Conservation (phyloP, 1,284 basidiomycete species). For the Papiliotrema laurentii region DNA sequence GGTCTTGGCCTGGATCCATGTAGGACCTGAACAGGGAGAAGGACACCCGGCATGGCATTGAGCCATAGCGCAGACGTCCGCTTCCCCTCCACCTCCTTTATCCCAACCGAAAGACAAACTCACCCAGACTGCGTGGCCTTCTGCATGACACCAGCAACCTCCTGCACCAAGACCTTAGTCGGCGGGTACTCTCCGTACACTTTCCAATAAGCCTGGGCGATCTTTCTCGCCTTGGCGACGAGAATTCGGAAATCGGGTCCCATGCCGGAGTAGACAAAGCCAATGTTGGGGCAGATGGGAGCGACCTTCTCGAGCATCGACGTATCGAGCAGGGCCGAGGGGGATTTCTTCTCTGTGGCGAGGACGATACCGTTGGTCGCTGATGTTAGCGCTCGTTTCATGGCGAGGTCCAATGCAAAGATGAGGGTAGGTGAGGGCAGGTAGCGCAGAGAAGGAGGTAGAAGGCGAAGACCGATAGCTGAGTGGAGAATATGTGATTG, state of each 20-base stretch:
- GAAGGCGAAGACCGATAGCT: not conserved
- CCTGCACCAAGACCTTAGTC: conserved; percentile 91
- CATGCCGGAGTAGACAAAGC: conserved; percentile 99
- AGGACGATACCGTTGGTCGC: conserved; percentile 98
- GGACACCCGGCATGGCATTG: too few relatives aligned
- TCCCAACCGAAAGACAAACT: conserved; percentile 37
- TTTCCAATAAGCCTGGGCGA: conserved; percentile 99
- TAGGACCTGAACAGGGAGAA: too few relatives aligned
- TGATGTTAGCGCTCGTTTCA: conserved; percentile 40
- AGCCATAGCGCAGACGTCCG: too few relatives aligned
- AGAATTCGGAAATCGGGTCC: conserved; percentile 96
- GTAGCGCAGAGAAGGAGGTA: not conserved
- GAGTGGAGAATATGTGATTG: not conserved
- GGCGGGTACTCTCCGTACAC: conserved; percentile 99
- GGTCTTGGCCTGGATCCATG: not conserved
- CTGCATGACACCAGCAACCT: conserved; percentile 97
- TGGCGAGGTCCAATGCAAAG: too few relatives aligned
- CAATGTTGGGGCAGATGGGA: conserved; percentile 95
- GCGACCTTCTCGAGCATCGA: conserved; percentile 96
- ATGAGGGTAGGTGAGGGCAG: not conserved
- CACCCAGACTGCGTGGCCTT: conserved; percentile 98
- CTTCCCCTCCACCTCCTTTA: not conserved
- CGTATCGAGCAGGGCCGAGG: conserved; percentile 95
- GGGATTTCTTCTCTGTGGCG: conserved; percentile 98
- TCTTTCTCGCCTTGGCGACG: conserved; percentile 90